These are phyloP conservation scores for Penicillium polonicum DNA, from an alignment of 2,329 filamentous ascomycete genomes.

Conservation along the genomic window DNA sequence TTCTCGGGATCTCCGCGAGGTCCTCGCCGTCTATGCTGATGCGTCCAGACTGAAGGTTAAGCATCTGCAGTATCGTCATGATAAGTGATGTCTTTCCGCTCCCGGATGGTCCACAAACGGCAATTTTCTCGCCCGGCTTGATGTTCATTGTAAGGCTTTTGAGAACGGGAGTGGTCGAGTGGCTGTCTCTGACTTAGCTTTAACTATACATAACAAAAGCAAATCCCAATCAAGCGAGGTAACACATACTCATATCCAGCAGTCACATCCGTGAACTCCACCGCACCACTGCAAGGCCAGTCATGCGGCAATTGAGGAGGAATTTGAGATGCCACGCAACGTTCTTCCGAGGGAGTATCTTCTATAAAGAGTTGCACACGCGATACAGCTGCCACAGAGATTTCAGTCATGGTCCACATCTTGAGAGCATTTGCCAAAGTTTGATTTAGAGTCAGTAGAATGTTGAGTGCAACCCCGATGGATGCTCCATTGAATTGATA, in stretches of 20 bases:
- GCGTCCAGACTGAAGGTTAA: not conserved
- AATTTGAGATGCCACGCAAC: not conserved
- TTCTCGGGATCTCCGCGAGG: not conserved
- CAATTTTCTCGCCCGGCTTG: slow-evolving; percentile 7
- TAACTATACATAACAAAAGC: not conserved
- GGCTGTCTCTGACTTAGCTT: not conserved
- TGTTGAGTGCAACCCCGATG: slow-evolving; percentile 1
- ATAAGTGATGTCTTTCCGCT: slow-evolving; percentile 2
- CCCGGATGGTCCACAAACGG: slow-evolving; percentile 7
- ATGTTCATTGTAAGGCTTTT: slow-evolving; percentile 3
- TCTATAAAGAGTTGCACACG: not conserved
- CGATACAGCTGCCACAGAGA: not conserved
- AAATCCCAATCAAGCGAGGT: not conserved
- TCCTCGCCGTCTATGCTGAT: not conserved
- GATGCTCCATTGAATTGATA: not conserved
- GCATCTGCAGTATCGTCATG: not conserved
- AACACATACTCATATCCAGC: not conserved
- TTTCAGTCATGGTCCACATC: slow-evolving; percentile 3
- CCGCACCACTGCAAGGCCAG: not conserved
- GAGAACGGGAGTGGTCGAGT: not conserved
- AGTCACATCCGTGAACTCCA: not conserved
- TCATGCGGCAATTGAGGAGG: not conserved
- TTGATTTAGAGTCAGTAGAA: not conserved
- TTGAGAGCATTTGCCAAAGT: not conserved
- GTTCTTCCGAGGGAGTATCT: not conserved